These are phyloP conservation scores for Moringa oleifera DNA, from an alignment of 345 rosid species.

Conservation along the genomic window DNA sequence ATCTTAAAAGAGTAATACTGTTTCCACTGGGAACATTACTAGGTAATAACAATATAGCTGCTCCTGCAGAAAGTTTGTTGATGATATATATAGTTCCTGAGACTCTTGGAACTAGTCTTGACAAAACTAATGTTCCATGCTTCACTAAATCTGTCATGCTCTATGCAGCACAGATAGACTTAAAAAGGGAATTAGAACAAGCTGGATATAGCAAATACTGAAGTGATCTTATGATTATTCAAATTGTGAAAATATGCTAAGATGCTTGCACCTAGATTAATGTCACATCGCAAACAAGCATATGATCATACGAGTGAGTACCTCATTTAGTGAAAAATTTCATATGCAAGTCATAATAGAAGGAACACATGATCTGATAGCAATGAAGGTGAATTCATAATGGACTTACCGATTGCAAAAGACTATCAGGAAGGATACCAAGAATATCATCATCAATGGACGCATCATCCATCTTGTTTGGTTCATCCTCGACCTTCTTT, in stretches of 20 bases:
- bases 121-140: background rate
- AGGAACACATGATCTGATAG: constrained; percentile 1
- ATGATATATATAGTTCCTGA: background rate
- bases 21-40: too few species aligned
- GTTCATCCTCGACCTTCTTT: constrained; percentile 19
- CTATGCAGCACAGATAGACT: too few species aligned
- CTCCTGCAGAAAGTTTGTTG: background rate
- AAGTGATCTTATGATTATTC: background rate
- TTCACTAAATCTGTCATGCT: background rate
- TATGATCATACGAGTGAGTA: too few species aligned
- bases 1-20: too few species aligned
- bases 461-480: constrained; percentile 15
- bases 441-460: constrained; percentile 42
- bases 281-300: too few species aligned
- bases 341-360: background rate
- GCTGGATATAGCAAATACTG: too few species aligned
- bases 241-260: too few species aligned
- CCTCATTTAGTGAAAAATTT: too few species aligned
- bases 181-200: too few species aligned
- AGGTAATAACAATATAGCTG: too few species aligned
- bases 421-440: constrained; percentile 46
- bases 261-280: too few species aligned
- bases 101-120: background rate
- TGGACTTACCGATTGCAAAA: constrained; percentile 56
- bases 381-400: constrained; percentile 2